Evolutionary conservation across 768 basidiomycete genomes (phyloP).

Genomic region (Lentinula detonsa): DNA sequence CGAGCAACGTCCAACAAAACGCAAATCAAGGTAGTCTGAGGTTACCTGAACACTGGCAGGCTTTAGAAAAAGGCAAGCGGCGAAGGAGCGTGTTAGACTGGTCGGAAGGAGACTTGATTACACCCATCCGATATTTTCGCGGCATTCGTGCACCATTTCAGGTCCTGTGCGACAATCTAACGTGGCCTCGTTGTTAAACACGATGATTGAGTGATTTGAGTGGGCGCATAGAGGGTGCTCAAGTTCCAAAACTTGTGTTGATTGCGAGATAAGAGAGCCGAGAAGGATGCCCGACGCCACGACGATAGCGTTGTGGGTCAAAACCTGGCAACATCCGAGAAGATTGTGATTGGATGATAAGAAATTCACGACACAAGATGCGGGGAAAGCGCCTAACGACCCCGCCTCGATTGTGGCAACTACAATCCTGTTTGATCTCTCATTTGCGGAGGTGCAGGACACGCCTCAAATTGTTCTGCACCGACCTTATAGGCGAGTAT

Average conservation of each 20-base stretch:
- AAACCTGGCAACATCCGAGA: not conserved
- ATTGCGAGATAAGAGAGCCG: not conserved
- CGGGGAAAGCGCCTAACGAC: not conserved
- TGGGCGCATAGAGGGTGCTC: not conserved
- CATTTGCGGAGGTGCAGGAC: not conserved
- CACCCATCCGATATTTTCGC: not conserved
- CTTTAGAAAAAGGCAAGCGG: not conserved
- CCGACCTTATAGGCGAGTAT: not conserved
- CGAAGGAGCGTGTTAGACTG: not conserved
- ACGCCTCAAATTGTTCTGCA: not conserved
- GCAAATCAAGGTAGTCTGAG: not conserved
- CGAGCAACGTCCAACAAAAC: not conserved
- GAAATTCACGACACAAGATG: not conserved
- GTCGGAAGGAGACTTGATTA: not conserved
- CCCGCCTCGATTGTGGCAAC: not conserved
- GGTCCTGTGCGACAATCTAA: not conserved
- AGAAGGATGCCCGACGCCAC: not conserved
- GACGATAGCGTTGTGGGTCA: not conserved
- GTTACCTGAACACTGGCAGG: not conserved
- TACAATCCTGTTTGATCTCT: not conserved
- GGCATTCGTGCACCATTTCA: not conserved
- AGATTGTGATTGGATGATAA: slow-evolving; percentile 3
- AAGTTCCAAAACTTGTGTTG: not conserved
- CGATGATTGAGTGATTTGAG: not conserved
- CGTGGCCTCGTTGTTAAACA: not conserved